Evolutionary conservation across 768 basidiomycete species (phyloP).

Genomic region (Wakefieldia striispora): DNA sequence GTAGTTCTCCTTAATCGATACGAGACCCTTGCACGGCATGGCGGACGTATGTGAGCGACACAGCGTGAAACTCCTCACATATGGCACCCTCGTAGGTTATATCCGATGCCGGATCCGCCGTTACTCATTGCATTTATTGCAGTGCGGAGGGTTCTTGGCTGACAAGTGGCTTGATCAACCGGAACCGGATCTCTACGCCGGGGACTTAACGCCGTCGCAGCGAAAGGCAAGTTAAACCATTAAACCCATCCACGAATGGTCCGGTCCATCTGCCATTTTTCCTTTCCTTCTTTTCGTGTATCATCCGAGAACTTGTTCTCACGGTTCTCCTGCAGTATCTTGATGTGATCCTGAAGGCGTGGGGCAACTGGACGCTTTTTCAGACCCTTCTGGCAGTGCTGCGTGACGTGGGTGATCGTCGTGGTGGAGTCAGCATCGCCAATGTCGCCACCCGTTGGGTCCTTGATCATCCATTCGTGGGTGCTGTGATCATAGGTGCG

Average conservation of each 20-base stretch:
- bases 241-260: neutral
- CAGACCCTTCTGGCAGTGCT: slow-evolving; percentile 61
- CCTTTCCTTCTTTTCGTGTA: neutral
- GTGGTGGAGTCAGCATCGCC: slow-evolving; percentile 64
- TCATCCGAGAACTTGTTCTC: neutral
- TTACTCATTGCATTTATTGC: slow-evolving; percentile 10
- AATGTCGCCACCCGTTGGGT: slow-evolving; percentile 85
- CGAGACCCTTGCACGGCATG: slow-evolving; percentile 75
- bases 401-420: slow-evolving; percentile 62
- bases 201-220: slow-evolving; percentile 74
- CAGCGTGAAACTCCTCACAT: slow-evolving; percentile 71
- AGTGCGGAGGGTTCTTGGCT: slow-evolving; percentile 84
- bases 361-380: slow-evolving; percentile 79
- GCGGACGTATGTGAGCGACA: slow-evolving; percentile 73
- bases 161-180: slow-evolving; percentile 69
- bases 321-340: slow-evolving; percentile 55
- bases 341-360: slow-evolving; percentile 75
- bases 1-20: slow-evolving; percentile 82
- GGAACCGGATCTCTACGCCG: slow-evolving; percentile 71
- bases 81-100: slow-evolving; percentile 69
- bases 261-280: neutral
- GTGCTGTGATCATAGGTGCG: slow-evolving; percentile 75
- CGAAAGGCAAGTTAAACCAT: slow-evolving; percentile 56
- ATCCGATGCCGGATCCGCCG: neutral
- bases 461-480: slow-evolving; percentile 72